Evolutionary conservation across 1,284 basidiomycete species (phyloP), one percentile per base, ranked within the genome.

Genomic region (Bjerkandera adusta): DNA sequence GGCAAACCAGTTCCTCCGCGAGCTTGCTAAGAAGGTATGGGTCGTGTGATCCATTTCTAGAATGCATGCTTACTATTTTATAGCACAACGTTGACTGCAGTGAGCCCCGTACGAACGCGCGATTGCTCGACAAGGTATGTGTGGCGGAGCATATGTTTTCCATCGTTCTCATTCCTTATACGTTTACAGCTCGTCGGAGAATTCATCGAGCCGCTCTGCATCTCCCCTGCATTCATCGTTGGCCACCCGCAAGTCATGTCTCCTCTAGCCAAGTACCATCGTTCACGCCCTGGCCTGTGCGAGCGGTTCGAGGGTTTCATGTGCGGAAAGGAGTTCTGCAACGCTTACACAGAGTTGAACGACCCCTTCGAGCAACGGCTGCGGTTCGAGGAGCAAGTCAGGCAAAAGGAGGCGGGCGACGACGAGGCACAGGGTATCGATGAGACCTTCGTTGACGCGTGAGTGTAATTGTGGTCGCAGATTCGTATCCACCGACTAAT

Each of bases 161-260:
- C 36, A 10, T 42, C 27, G 49, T 13, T 36, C 27, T 20, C 56
- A 45, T 39, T n/a, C n/a, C n/a, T n/a, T n/a, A n/a, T n/a, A n/a
- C 36, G 36, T 21, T 40, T 37, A 6, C 51, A 89, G 89, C 89
- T 97, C 55, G 96, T 98, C 43, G 96, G 96, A 50, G 96, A 99
- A 67, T 98, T 78, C 70, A 98, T 99, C 65, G 96, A 99, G 68
- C 89, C 87, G 39, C 85, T 99, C 52, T 99, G 96, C 72, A 84
- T 98, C 64, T 96, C 91, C 43, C 96, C 96, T 4, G 80, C 92
- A 11, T 99, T 99, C 79, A 99, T 99, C 57, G 86, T 95, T 52
- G 97, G 96, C 21, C 96, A 99, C 70, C 96, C 96, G 35, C 95
- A 98, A 75, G 92, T 99, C 60, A 99, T 99, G 96, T 97, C 94